phyloP scores from a whole-genome alignment of 495 filamentous ascomycete species.

The Sabuloglossum arenarium region DNA sequence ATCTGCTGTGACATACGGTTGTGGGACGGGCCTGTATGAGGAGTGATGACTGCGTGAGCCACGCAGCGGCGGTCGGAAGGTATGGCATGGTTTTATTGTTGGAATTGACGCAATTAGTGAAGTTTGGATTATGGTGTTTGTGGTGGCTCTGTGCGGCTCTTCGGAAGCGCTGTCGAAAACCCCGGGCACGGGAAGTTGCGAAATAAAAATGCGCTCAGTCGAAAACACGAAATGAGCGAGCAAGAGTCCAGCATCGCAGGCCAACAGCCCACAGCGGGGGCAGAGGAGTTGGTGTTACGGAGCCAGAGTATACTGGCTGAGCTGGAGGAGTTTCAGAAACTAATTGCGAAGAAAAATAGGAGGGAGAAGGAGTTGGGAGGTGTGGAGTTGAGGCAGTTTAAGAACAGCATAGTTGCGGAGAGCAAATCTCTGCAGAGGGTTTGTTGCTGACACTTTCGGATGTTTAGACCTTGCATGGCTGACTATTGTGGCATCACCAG shows the following conservation, averaged over 20 bases:
- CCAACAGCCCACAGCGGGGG: not conserved
- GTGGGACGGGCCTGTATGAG: constrained; percentile 43
- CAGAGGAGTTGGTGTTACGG: not conserved
- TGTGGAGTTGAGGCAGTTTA: constrained; percentile 31
- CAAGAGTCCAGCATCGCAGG: not conserved
- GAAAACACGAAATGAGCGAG: not conserved
- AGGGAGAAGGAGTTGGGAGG: constrained; percentile 21
- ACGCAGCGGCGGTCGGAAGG: constrained; percentile 36
- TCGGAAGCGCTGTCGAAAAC: not conserved
- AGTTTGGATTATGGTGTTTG: not conserved
- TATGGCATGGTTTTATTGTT: constrained; percentile 29
- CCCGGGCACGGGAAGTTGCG: not conserved
- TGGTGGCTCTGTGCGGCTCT: constrained; percentile 3
- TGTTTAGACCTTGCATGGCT: not conserved
- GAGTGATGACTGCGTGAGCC: constrained; percentile 39
- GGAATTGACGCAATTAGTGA: not conserved
- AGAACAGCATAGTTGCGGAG: constrained; percentile 26
- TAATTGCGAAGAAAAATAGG: not conserved
- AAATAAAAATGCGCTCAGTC: too few species aligned
- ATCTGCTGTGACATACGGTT: constrained; percentile 24
- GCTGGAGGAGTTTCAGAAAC: constrained; percentile 4
- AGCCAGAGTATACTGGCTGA: constrained; percentile 1
- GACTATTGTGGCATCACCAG: not conserved
- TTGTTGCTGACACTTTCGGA: constrained; percentile 8
- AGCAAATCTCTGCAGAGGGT: constrained; percentile 28